phyloP scores from a whole-genome alignment of 164 flowering plant species.

The Piper longum region DNA sequence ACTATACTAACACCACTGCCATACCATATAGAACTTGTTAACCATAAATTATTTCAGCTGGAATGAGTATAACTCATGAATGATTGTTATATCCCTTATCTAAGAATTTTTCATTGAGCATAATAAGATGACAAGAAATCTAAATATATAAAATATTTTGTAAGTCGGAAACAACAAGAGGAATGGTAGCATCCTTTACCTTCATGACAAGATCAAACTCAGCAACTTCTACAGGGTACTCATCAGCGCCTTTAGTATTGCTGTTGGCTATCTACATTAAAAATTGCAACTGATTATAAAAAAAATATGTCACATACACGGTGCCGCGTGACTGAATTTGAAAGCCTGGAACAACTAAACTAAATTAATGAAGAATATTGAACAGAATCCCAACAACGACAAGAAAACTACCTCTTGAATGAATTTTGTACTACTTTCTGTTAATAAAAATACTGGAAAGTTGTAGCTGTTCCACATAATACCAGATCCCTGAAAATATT shows the following conservation, averaged over 20 bases:
- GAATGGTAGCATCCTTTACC: conserved; percentile 21
- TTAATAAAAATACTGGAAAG: conserved; percentile 79
- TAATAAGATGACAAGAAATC: too few species aligned
- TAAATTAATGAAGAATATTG: background rate
- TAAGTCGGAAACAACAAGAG: background rate
- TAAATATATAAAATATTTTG: background rate
- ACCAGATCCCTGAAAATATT: conserved; percentile 66
- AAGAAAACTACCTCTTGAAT: conserved; percentile 40
- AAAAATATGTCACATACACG: background rate
- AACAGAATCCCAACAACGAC: background rate
- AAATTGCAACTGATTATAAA: background rate
- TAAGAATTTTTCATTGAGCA: background rate
- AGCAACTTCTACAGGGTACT: conserved; percentile 41
- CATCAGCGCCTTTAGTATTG: conserved; percentile 32
- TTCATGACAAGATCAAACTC: conserved; percentile 93
- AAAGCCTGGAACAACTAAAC: background rate
- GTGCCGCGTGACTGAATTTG: background rate
- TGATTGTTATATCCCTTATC: too few species aligned
- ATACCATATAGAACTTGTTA: too few species aligned
- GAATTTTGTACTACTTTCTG: conserved; percentile 31
- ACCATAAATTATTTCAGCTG: too few species aligned
- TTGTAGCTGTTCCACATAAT: conserved; percentile 63
- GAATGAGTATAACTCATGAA: too few species aligned
- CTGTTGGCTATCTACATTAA: conserved; percentile 40
- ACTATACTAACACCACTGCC: too few species aligned